Evolutionary conservation across 2,329 filamentous ascomycete species (phyloP), one percentile per base, ranked within the genome.

Genomic region (Paecilomyces dactylethromorphus): DNA sequence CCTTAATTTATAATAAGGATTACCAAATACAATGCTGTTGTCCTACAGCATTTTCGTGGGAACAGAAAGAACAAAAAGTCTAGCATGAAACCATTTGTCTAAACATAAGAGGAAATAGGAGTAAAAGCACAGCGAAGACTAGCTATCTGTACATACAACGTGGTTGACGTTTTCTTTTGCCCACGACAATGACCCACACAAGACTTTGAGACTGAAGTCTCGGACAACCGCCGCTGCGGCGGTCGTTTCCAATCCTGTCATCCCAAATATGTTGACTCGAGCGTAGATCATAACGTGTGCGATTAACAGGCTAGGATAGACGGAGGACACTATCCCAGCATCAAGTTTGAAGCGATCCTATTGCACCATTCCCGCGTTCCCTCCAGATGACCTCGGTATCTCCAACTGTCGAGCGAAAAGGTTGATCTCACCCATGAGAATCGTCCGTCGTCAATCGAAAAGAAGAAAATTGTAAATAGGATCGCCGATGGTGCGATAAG

Each of bases 101-200:
- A 15, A 39, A 65, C 68, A 66, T 66, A 63, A 69, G 61, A 63
- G 62, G 59, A 65, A 62, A 65, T 63, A 65, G 61, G 65, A 55
- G 59, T 61, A 64, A 66, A 67, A 71, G 69, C 70, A 72, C 69
- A 72, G 68, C 66, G 65, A 69, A 68, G 64, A 72, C 71, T 69
- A 74, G 71, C 70, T 75, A 75, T 74, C 72, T 75, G 72, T 75
- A 74, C 72, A 75, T 71, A 68, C 70, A 70, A 69, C 65, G 39
- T 18, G 39, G 5, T 45, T 45, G 39, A 45, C 39, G 39, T 45
- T 45, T 45, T 45, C n/a, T 45, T 45, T n/a, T 18, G 39, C 39
- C 39, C 15, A 45, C 39, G n/a, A 21, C 15, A 45, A 45, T 45
- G n/a, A 45, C 39, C 39, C 39, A 45, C 39, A 18, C 18, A 45